phyloP scores from a whole-genome alignment of 2,329 filamentous ascomycete species.

The Colletotrichum destructivum region DNA sequence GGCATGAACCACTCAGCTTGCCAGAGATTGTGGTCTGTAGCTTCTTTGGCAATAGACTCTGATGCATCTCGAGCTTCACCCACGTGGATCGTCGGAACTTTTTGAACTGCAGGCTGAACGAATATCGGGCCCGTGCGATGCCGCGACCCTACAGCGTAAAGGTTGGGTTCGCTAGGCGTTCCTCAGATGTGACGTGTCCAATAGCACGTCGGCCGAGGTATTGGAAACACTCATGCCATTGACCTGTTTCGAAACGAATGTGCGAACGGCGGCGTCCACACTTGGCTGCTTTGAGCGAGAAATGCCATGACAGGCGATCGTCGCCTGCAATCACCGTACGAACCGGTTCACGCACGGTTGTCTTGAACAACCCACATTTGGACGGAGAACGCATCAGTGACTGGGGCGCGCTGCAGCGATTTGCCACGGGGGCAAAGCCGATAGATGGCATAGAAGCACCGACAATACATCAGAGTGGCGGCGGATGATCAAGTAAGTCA shows the following conservation, averaged over 20 bases:
- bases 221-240: conserved; percentile 9
- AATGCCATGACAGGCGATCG: conserved; percentile 3
- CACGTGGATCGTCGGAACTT: conserved; percentile 10
- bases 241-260: neutral
- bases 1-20: conserved; percentile 10
- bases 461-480: neutral
- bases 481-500: conserved; percentile 6
- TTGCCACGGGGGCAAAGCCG: neutral
- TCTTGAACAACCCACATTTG: neutral
- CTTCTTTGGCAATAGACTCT: neutral
- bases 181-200: neutral
- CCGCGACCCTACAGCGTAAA: neutral
- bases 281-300: neutral
- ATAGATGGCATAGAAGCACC: too few relatives aligned
- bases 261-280: neutral
- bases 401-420: neutral
- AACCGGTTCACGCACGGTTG: conserved; percentile 14
- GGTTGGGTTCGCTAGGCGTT: neutral
- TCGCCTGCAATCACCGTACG: neutral
- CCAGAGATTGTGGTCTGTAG: neutral
- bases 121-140: neutral
- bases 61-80: neutral
- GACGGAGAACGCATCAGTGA: neutral
- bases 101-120: neutral
- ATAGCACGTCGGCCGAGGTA: neutral